Conservation (phyloP, 2,329 filamentous ascomycete genomes). For the Xylariaceae sp. region DNA sequence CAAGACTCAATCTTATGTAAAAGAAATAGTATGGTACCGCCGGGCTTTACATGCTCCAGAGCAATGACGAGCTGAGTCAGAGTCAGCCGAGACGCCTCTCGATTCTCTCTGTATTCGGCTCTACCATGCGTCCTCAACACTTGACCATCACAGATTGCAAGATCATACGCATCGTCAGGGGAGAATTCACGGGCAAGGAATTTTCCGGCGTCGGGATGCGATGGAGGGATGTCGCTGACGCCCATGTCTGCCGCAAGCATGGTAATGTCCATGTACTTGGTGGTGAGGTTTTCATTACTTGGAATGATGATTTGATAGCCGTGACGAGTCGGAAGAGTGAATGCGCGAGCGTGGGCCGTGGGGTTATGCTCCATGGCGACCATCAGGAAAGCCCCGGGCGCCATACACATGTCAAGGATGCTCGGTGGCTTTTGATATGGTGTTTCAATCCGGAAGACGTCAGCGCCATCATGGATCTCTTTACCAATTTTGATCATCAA, state of each 20-base stretch:
- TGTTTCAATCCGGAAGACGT: conserved; percentile 28
- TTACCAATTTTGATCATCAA: conserved; percentile 41
- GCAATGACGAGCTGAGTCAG: conserved; percentile 23
- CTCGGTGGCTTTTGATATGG: conserved; percentile 9
- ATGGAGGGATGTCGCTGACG: conserved; percentile 27
- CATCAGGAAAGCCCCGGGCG: conserved; percentile 48
- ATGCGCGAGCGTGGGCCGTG: conserved; percentile 30
- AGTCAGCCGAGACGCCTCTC: conserved; percentile 21
- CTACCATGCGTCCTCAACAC: conserved; percentile 27
- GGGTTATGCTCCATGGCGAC: conserved; percentile 36
- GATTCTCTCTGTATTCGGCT: conserved; percentile 17
- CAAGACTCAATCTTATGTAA: conserved; percentile 44
- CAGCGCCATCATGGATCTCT: conserved; percentile 36
- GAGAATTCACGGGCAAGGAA: conserved; percentile 31
- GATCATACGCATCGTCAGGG: conserved; percentile 38
- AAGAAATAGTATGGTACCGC: conserved; percentile 47
- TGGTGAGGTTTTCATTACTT: conserved; percentile 12
- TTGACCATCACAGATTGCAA: conserved; percentile 34
- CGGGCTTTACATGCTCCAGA: conserved; percentile 37
- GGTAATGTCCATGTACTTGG: conserved; percentile 42
- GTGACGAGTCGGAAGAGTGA: conserved; percentile 40
- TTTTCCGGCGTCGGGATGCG: conserved; percentile 30
- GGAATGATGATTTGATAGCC: conserved; percentile 38
- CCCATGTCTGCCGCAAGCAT: conserved; percentile 46
- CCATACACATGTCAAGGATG: conserved; percentile 52